These are phyloP conservation scores for Aspergillus novoparasiticus DNA, from an alignment of 2,329 filamentous ascomycete species.

Conservation along the genomic window DNA sequence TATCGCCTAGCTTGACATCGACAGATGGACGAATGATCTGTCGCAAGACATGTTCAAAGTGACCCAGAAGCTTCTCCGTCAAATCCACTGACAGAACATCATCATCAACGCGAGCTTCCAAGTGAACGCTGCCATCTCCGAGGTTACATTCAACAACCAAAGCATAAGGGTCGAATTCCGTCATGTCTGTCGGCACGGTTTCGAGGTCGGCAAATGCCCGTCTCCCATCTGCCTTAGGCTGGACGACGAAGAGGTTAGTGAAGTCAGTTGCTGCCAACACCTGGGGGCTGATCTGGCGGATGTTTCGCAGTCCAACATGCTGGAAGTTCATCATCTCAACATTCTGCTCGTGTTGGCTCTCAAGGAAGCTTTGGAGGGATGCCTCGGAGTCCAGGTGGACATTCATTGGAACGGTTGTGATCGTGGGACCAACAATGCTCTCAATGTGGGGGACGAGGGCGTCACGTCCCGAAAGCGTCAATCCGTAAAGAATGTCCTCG, in stretches of 20 bases:
- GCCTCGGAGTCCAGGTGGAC: neutral
- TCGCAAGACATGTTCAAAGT: constrained; percentile 3
- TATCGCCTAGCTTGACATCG: neutral
- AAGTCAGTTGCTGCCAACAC: constrained; percentile 40
- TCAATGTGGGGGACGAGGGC: constrained; percentile 10
- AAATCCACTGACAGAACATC: constrained; percentile 41
- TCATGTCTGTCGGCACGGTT: constrained; percentile 27
- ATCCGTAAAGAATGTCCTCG: constrained; percentile 16
- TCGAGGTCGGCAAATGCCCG: neutral
- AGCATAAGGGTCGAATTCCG: constrained; percentile 55
- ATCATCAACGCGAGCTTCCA: constrained; percentile 56
- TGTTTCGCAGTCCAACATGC: constrained; percentile 54
- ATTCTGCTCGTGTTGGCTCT: constrained; percentile 55
- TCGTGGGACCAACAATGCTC: constrained; percentile 10
- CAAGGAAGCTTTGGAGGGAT: constrained; percentile 51
- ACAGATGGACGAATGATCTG: neutral
- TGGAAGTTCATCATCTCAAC: constrained; percentile 60
- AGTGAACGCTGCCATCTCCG: constrained; percentile 53
- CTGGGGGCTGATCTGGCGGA: constrained; percentile 52
- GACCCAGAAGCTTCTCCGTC: constrained; percentile 7
- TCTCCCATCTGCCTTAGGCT: constrained; percentile 10
- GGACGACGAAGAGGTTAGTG: constrained; percentile 43
- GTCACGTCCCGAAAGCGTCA: constrained; percentile 12
- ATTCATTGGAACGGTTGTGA: constrained; percentile 15
- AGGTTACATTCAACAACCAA: constrained; percentile 64